Evolutionary conservation across 345 rosid genomes (phyloP), one percentile per base, ranked within the genome.

Genomic region (Linum tenue): DNA sequence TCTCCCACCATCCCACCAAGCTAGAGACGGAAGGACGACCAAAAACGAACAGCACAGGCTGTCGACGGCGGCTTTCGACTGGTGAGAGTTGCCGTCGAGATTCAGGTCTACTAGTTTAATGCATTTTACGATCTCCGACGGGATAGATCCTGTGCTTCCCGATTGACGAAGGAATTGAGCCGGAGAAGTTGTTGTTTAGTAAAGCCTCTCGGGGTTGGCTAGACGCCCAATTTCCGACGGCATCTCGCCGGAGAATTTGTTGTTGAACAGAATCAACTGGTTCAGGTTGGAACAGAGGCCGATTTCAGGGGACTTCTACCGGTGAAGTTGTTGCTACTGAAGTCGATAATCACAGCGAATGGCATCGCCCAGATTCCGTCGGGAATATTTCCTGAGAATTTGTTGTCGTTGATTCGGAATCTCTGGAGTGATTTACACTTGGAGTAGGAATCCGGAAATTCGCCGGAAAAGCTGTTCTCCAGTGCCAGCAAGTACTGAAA

Each of bases 321-420:
- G 17, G 75, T 81, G 73, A 92, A 82, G 14, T 76, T 66, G 72
- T 92, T 92, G 64, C 84, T 74, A 39, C 89, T 77, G 43, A 90
- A 82, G 76, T 92, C 97, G 55, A 92, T 67, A 63, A 92, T 78
- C 16, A 2, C 40, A 3, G 76, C 94, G 22, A 68, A n/a, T 1
- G 96, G 97, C 43, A 88, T 65, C 2, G 78, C 84, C 98, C 98
- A 92, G 22, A 85, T 66, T 3, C 78, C 86, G 50, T 81, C 80
- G 3, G 82, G 70, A 72, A 90, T 81, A 55, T 73, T 59, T 41
- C 96, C 98, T 11, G 82, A 75, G n/a, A 92, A 67, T 37, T 56
- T 71, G 63, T 92, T 92, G 60, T 75, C 65, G 64, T 67, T 90
- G 63, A 92, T 67, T 76, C 97, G 74, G 38, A 90, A 69, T 73